Conservation (phyloP, 2,329 filamentous ascomycete genomes). For the Trichoderma aggressivum region DNA sequence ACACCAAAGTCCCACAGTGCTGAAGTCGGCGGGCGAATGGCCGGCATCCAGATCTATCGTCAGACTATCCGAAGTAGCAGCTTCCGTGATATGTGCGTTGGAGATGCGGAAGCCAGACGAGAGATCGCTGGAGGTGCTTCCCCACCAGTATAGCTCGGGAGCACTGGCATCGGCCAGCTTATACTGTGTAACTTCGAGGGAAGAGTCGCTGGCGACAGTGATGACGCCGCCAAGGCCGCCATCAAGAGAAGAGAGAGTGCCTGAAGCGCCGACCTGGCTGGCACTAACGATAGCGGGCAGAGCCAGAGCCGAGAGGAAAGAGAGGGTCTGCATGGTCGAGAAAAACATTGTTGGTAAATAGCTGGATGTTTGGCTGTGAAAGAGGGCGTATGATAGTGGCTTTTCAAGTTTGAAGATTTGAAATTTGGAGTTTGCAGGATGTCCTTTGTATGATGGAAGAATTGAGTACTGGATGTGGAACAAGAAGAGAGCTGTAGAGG, state of each 20-base stretch:
- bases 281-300: background rate
- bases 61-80: slow-evolving; percentile 9
- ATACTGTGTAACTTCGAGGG: slow-evolving; percentile 25
- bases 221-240: slow-evolving; percentile 27
- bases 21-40: background rate
- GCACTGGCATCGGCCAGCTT: slow-evolving; percentile 27
- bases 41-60: background rate
- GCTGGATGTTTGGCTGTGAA: background rate
- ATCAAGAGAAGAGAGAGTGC: slow-evolving; percentile 24
- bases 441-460: background rate
- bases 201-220: slow-evolving; percentile 23
- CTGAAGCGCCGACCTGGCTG: background rate
- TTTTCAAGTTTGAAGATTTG: background rate
- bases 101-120: slow-evolving; percentile 28
- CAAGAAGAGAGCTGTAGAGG: background rate
- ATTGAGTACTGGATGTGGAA: background rate
- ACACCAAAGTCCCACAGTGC: background rate
- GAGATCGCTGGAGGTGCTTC: slow-evolving; percentile 21
- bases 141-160: slow-evolving; percentile 31
- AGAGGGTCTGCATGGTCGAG: background rate
- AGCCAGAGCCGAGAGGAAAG: background rate
- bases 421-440: background rate
- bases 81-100: slow-evolving; percentile 24
- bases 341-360: background rate
- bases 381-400: background rate